Percentiles rank a stretch among this genome's conserved stretches.
Conservation (phyloP, 306 rosid genomes). For the Bauhinia variegata region DNA sequence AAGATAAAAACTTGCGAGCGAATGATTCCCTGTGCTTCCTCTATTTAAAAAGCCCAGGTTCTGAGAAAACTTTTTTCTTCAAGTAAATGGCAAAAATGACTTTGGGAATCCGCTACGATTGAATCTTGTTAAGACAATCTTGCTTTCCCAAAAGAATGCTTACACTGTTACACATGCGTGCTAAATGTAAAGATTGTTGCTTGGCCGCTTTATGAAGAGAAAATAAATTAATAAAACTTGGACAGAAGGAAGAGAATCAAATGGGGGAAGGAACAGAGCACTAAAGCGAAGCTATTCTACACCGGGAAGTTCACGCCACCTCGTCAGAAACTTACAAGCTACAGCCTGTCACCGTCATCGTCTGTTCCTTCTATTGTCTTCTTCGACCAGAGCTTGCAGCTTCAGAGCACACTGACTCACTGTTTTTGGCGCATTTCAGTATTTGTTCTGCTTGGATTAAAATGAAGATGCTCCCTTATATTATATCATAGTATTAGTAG, state of each 20-base stretch:
- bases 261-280: neutral
- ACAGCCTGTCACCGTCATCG: constrained; percentile 11
- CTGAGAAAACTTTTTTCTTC: constrained; percentile 10
- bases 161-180: constrained; percentile 31
- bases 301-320: constrained; percentile 22
- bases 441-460: too few relatives aligned
- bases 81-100: constrained; percentile 28
- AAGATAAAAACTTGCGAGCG: neutral
- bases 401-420: constrained; percentile 9
- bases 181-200: constrained; percentile 38
- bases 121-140: constrained; percentile 30
- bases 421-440: neutral
- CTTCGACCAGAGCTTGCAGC: constrained; percentile 7
- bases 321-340: neutral
- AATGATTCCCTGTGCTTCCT: constrained; percentile 27
- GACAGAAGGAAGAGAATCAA: constrained; percentile 37
- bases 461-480: too few relatives aligned
- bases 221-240: constrained; percentile 8
- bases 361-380: constrained; percentile 20
- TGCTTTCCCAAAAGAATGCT: constrained; percentile 25
- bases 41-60: constrained; percentile 13
- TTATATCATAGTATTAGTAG: too few relatives aligned
- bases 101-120: neutral
- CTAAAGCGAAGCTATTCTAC: neutral
- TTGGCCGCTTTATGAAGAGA: constrained; percentile 39